Conservation (phyloP, 306 rosid species). For the Erythrophleum fordii region DNA sequence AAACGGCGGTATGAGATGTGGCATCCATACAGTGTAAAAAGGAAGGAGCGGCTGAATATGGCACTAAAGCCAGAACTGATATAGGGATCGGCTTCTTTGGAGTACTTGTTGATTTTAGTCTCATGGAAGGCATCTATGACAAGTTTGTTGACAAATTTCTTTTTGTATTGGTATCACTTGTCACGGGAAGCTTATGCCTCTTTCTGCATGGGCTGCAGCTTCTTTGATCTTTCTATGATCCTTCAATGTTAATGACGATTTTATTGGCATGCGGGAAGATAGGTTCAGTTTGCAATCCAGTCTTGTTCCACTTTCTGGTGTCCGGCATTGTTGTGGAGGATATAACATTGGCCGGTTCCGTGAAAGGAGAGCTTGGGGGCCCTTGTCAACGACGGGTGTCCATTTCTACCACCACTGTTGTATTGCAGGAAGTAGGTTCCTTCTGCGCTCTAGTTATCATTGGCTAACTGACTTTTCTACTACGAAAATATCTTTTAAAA, state of each 20-base stretch:
- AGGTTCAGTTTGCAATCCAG: conserved; percentile 62
- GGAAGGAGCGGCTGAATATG: conserved; percentile 55
- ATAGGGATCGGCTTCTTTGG: conserved; percentile 41
- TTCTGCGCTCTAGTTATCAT: conserved; percentile 34
- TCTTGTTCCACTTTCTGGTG: conserved; percentile 82
- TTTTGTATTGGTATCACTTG: conserved; percentile 64
- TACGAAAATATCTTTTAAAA: conserved; percentile 8
- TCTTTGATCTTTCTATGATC: conserved; percentile 36
- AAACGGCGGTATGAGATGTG: too few species aligned
- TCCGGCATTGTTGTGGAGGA: conserved; percentile 51
- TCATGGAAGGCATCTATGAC: conserved; percentile 51
- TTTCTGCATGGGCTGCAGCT: conserved; percentile 24
- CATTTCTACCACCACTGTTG: conserved; percentile 66
- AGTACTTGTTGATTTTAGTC: conserved; percentile 44
- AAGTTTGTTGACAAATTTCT: conserved; percentile 58
- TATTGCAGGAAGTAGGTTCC: conserved; percentile 77
- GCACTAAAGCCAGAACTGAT: conserved; percentile 47
- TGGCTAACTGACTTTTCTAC: conserved; percentile 28
- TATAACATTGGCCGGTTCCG: conserved; percentile 69
- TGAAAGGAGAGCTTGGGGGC: conserved; percentile 95
- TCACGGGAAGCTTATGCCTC: conserved; percentile 24
- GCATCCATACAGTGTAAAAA: too few species aligned
- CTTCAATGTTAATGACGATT: conserved; percentile 7
- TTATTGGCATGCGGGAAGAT: conserved; percentile 67
- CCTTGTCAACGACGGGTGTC: conserved; percentile 94